Conservation (phyloP, 257 asterid species). For the Plantago major region DNA sequence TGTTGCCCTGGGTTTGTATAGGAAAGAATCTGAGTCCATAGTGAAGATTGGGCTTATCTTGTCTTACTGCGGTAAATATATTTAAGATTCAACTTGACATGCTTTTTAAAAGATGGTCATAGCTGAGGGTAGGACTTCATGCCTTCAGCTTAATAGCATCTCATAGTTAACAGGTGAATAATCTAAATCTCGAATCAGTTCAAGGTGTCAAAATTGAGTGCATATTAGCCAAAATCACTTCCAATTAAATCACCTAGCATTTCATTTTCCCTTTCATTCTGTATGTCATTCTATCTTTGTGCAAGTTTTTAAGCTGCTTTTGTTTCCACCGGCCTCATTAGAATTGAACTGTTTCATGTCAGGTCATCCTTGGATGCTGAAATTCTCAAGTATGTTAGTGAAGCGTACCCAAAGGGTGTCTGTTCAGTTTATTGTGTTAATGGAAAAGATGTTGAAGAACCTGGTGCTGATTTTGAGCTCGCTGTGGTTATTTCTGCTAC, state of each 20-base stretch:
- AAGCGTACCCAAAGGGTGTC: constrained; percentile 85
- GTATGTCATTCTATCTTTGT: neutral
- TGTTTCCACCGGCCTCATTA: constrained; percentile 20
- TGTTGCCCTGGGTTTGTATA: no score
- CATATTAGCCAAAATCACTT: neutral
- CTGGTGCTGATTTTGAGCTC: constrained; percentile 82
- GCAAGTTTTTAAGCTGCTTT: constrained; percentile 17
- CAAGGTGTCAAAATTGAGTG: no score
- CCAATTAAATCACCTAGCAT: neutral
- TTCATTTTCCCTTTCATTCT: neutral
- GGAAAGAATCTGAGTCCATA: no score
- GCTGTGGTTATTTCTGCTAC: constrained; percentile 90
- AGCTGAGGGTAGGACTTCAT: no score
- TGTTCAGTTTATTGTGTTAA: constrained; percentile 73
- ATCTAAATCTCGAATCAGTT: no score
- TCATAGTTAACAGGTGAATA: no score
- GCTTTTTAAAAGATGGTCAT: no score
- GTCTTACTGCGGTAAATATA: no score
- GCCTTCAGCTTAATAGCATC: no score
- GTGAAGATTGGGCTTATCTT: no score
- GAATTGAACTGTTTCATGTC: constrained; percentile 23
- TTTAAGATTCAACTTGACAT: no score
- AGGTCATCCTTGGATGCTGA: constrained; percentile 88
- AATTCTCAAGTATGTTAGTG: constrained; percentile 73
- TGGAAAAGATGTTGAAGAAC: constrained; percentile 84